Base-by-base conservation (phyloP, 129 eudicot species). In the Mikania micrantha region DNA sequence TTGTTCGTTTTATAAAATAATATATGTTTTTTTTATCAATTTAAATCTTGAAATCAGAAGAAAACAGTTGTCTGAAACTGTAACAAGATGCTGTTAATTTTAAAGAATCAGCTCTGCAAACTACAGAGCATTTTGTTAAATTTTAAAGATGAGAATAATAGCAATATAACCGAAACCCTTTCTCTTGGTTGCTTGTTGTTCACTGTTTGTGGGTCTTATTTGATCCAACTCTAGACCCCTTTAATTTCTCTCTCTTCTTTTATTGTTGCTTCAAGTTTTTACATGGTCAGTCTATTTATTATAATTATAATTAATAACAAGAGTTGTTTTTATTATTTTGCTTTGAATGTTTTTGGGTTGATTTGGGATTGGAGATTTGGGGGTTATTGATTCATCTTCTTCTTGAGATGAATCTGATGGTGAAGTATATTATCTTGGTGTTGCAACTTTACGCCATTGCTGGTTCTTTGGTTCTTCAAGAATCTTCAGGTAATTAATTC, bases 331-430 rank as follows among this genome's bases (percentile, higher is more conserved):
- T 75, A 60, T 36, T 73, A 57, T 58, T 32, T 64, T 57, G 68
- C 60, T 19, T 78, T 67, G 74, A 45, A 57, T 44, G 15, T 48
- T 45, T 49, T 62, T 21, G 72, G 70, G 71, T 53, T 57, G 34
- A 63, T 19, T 48, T 76, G 72, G 62, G 62, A 44, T 60, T 65
- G 73, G 70, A 45, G 67, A 47, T 65, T 77, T 65, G 74, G 66
- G 57, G 41, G 56, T 78, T 72, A 34, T 28, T 65, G 28, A 54
- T 59, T 62, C 56, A 27, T 60, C 32, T 63, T 74, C 21, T 68
- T 63, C 77, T 38, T 87, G 96, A 82, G 87, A 91, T 88, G 93
- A 89, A 80, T 70, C 69, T 81, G 70, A 66, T 75, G 85, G 80
- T 82, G 84, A 80, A 68, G 67, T 66, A 67, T 44, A 31, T 81